Base-by-base conservation (phyloP, 176 grass and related monocot species). In the Cenchrus fungigraminus region DNA sequence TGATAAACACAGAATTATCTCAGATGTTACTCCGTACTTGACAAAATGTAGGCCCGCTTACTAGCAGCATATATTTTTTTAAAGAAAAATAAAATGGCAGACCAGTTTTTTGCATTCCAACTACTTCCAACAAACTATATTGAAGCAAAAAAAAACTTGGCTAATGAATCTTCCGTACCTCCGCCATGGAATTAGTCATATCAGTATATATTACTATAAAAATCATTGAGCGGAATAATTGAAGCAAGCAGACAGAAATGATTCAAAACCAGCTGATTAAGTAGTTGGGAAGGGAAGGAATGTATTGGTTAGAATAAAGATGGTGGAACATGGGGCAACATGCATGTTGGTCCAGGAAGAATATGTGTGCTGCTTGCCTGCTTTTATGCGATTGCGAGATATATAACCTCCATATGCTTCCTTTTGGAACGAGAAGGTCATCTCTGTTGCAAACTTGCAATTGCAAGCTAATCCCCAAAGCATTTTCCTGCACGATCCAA, bases 241-340 rank as follows among this genome's bases (percentile, higher is more conserved):
- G 57, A n/a, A 60, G 58, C 58, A 22, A 60, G 20, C 8, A 4
- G 20, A 20, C 58, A 22, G 22, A 22, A 60, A 60, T 58, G 17
- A 58, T 60, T 60, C 58, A 10, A 22, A 60, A 58, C 56, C 37
- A 40, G 7, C 58, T 60, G 58, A 60, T 60, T 22, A 28, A 62
- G 59, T 62, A 62, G 59, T 28, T 62, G 59, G 73, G 31, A 58
- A 42, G 29, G 37, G 37, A 58, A 42, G 29, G 52, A 75, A 75
- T 75, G 52, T 37, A 40, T 42, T 17, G 5, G n/a, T 20, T 54
- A 42, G 31, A 73, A 72, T 28, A 53, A 43, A 65, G 52, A 29
- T 72, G 86, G n/a, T 60, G 53, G 73, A 88, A 88, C 79, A 78
- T 83, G 79, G 79, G 43, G 73, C 68, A 62, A 83, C 73, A 77